A percentile compares a stretch with the other conserved stretches of the same genome.
Evolutionary conservation across 495 filamentous ascomycete genomes (phyloP).

Genomic region (Aspergillus nanangensis): DNA sequence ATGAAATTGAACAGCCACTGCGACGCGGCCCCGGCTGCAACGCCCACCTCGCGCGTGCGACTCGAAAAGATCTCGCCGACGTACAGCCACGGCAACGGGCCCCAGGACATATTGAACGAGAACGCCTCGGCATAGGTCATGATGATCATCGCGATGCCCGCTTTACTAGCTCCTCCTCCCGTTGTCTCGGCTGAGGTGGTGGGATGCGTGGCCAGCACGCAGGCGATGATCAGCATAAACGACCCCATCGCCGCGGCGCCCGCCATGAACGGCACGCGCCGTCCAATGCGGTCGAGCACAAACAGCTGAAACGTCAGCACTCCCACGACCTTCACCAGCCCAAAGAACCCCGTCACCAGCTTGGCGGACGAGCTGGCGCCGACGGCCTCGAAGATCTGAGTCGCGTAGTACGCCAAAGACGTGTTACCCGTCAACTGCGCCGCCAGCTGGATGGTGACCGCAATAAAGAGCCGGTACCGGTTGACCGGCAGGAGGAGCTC

Average conservation of each 20-base stretch:
- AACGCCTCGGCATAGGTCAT: slow-evolving; percentile 48
- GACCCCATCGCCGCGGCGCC: slow-evolving; percentile 48
- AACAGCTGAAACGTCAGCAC: slow-evolving; percentile 40
- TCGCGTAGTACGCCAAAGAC: slow-evolving; percentile 45
- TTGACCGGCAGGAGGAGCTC: slow-evolving; percentile 40
- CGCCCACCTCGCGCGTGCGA: slow-evolving; percentile 44
- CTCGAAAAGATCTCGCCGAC: slow-evolving; percentile 50
- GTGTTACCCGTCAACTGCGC: slow-evolving; percentile 47
- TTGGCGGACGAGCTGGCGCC: slow-evolving; percentile 36
- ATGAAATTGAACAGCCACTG: slow-evolving; percentile 56
- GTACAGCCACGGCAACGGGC: slow-evolving; percentile 33
- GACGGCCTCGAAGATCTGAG: slow-evolving; percentile 43
- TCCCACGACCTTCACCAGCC: slow-evolving; percentile 41
- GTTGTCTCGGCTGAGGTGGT: slow-evolving; percentile 36
- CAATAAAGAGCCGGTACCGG: slow-evolving; percentile 38
- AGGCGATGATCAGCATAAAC: slow-evolving; percentile 49
- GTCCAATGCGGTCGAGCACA: slow-evolving; percentile 49
- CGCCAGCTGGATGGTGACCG: slow-evolving; percentile 38
- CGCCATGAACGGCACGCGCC: slow-evolving; percentile 47
- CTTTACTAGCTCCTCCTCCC: slow-evolving; percentile 21
- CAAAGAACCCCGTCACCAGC: slow-evolving; percentile 47
- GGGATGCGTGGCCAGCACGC: slow-evolving; percentile 40
- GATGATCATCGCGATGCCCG: slow-evolving; percentile 43
- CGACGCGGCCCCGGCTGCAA: slow-evolving; percentile 42
- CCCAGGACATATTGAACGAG: slow-evolving; percentile 41